Base-by-base conservation (phyloP, 495 filamentous ascomycete genomes). In the Podospora conica region DNA sequence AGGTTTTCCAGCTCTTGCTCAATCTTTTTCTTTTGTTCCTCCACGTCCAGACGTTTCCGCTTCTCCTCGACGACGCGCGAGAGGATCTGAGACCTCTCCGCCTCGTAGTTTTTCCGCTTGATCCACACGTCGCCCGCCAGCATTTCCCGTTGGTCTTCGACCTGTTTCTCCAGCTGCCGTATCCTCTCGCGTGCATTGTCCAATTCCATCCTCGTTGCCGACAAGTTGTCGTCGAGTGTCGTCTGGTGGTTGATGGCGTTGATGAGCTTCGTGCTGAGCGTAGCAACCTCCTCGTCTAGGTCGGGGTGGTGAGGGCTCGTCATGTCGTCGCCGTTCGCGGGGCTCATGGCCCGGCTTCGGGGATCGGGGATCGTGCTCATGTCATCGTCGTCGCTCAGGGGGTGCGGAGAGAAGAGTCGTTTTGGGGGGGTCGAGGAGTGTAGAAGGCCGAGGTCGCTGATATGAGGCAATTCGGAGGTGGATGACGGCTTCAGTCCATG, bases 221-320 rank as follows among this genome's bases (percentile, higher is more conserved):
- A 88, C 57, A 98, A 82, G 29, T 85, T 90, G 72, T 98, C 95
- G 72, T 98, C 95, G 27, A 98, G 81, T 28, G 82, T 90, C 5
- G 95, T 97, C 79, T 98, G 96, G 73, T 95, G 91, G 74, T 98
- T 98, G 77, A 98, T 97, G 61, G 95, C 93, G 70, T 92, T 93
- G 65, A 98, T 92, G 61, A 98, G 84, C 77, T 98, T 98, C 58
- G 92, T 93, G 76, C 92, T 97, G 23, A 98, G 81, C 3, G 91
- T 85, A 27, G 95, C 90, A 12, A 98, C 93, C 76, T 98, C 95
- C 63, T 88, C 86, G 74, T 89, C 91, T 56, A 96, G 81, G 71
- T 94, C 92, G 21, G 91, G 90, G 68, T 93, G 90, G 60, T 75
- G 77, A 8, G 73, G 69, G 10, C 62, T 70, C 29, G 61, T 55